These are phyloP conservation scores for Megacollybia platyphylla DNA, from an alignment of 1,284 basidiomycete species.

Conservation along the genomic window DNA sequence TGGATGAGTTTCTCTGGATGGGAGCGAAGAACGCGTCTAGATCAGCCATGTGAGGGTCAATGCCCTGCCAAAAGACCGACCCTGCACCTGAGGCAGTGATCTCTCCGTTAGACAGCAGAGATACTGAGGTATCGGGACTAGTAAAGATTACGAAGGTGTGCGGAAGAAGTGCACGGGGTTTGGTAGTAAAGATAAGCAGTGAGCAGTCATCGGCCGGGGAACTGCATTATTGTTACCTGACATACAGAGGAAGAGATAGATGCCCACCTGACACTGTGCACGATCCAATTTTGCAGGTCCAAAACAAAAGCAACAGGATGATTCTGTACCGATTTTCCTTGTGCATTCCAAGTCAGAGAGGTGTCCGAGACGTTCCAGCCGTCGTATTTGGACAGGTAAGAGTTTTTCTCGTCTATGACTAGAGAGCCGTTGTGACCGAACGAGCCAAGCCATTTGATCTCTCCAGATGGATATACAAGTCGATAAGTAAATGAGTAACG, in stretches of 20 bases:
- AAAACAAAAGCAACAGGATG: slow-evolving; percentile 13
- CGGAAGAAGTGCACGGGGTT: slow-evolving; percentile 8
- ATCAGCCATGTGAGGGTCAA: slow-evolving; percentile 7
- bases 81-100: slow-evolving; percentile 17
- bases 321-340: slow-evolving; percentile 5
- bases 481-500: slow-evolving; percentile 30
- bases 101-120: slow-evolving; percentile 13
- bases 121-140: slow-evolving; percentile 14
- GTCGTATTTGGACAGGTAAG: slow-evolving; percentile 12
- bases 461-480: slow-evolving; percentile 24
- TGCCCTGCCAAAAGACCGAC: slow-evolving; percentile 12
- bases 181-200: slow-evolving; percentile 20
- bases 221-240: slow-evolving; percentile 6
- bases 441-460: slow-evolving; percentile 28
- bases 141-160: slow-evolving; percentile 20
- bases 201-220: slow-evolving; percentile 12
- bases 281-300: slow-evolving; percentile 13
- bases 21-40: slow-evolving; percentile 8
- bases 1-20: slow-evolving; percentile 8
- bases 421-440: slow-evolving; percentile 26
- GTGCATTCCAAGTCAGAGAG: slow-evolving; percentile 7
- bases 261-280: slow-evolving; percentile 21
- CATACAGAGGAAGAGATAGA: not conserved
- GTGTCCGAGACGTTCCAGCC: slow-evolving; percentile 14
- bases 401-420: slow-evolving; percentile 15